Conservation (phyloP, 2,329 filamentous ascomycete genomes). For the Mycosphaerelloides madeirae region DNA sequence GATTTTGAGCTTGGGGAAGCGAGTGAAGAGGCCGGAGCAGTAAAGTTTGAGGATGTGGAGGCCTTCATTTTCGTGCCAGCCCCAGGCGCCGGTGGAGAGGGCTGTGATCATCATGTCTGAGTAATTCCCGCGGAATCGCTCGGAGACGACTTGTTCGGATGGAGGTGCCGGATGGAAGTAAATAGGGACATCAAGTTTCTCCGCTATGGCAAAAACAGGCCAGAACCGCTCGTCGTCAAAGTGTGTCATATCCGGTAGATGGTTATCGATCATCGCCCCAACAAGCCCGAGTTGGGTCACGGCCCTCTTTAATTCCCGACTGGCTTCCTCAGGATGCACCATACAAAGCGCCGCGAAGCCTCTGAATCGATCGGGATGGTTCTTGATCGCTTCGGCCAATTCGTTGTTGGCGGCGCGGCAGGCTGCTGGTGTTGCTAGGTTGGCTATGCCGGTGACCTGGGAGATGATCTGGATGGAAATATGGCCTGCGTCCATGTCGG, state of each 20-base stretch:
- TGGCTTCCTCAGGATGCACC: slow-evolving; percentile 21
- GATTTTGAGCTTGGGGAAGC: slow-evolving; percentile 50
- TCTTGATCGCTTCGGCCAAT: slow-evolving; percentile 16
- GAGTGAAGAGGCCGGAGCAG: slow-evolving; percentile 51
- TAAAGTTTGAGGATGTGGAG: slow-evolving; percentile 49
- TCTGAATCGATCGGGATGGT: slow-evolving; percentile 19
- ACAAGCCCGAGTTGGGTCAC: slow-evolving; percentile 23
- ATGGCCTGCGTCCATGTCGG: slow-evolving; percentile 23
- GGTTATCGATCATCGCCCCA: slow-evolving; percentile 29
- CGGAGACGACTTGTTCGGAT: slow-evolving; percentile 32
- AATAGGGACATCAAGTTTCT: slow-evolving; percentile 44
- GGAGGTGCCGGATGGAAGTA: slow-evolving; percentile 47
- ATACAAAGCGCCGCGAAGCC: slow-evolving; percentile 28
- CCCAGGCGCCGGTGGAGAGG: slow-evolving; percentile 41
- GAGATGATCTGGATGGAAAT: slow-evolving; percentile 25
- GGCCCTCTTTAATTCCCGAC: slow-evolving; percentile 22
- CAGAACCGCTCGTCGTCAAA: slow-evolving; percentile 24
- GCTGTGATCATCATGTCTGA: slow-evolving; percentile 14
- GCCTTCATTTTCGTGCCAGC: slow-evolving; percentile 49
- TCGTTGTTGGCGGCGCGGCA: slow-evolving; percentile 23
- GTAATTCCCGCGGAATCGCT: slow-evolving; percentile 37
- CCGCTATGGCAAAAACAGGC: slow-evolving; percentile 26
- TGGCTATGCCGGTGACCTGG: slow-evolving; percentile 12
- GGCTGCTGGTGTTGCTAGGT: slow-evolving; percentile 2
- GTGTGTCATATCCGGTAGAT: slow-evolving; percentile 19